These are phyloP conservation scores for Pelargonium citronellum DNA, from an alignment of 441 rosid genomes.

Conservation along the genomic window DNA sequence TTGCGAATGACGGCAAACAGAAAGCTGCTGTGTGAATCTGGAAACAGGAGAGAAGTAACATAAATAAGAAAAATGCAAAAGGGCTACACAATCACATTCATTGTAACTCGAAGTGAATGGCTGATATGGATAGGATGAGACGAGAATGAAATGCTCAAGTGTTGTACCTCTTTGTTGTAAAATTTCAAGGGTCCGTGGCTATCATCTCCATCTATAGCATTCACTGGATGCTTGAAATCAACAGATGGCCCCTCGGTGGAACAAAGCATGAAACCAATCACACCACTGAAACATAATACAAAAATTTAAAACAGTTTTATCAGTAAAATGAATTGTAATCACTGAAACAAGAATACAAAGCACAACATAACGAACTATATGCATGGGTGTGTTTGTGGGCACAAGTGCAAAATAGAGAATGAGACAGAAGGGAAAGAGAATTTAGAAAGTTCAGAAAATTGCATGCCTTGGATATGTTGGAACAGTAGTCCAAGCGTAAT, in stretches of 20 bases:
- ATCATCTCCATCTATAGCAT: slow-evolving; percentile 47
- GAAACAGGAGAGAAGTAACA: background rate
- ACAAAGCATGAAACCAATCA: slow-evolving; percentile 95
- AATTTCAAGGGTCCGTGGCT: slow-evolving; percentile 54
- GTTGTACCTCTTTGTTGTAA: slow-evolving; percentile 70
- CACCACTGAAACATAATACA: slow-evolving; percentile 45
- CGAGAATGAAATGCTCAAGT: background rate
- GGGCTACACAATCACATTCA: background rate
- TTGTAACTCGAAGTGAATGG: no score
- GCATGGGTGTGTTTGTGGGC: no score
- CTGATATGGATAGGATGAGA: background rate
- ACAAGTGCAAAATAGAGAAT: no score
- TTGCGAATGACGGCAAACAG: slow-evolving; percentile 85
- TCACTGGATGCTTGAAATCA: slow-evolving; percentile 83
- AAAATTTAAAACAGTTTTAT: no score
- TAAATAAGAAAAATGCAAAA: background rate
- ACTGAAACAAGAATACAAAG: no score
- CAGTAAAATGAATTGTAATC: background rate
- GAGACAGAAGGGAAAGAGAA: no score
- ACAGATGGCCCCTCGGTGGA: slow-evolving; percentile 82
- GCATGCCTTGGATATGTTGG: slow-evolving; percentile 88
- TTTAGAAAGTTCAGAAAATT: slow-evolving; percentile 8
- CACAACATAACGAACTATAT: no score
- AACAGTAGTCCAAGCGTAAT: slow-evolving; percentile 93
- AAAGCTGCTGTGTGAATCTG: slow-evolving; percentile 94